phyloP scores from a whole-genome alignment of 345 rosid species.

The Populus simonii region DNA sequence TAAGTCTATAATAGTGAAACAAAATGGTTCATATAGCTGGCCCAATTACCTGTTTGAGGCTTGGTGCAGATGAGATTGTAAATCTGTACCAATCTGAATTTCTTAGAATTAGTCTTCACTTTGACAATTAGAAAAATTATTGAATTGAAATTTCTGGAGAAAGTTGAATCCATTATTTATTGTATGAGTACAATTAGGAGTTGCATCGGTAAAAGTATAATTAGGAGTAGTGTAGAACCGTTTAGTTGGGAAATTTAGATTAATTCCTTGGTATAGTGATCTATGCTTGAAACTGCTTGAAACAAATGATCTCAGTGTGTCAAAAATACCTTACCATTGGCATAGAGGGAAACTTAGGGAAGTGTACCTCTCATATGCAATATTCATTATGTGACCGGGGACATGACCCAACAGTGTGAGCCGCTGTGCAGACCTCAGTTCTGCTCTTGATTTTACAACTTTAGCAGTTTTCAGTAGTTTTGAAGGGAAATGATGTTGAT shows the following conservation, averaged over 20 bases:
- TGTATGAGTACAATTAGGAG: neutral
- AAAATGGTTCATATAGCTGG: neutral
- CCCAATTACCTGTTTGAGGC: neutral
- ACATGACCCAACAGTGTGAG: constrained; percentile 4
- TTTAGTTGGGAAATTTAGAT: neutral
- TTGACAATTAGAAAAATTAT: neutral
- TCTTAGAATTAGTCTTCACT: neutral
- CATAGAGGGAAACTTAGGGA: neutral
- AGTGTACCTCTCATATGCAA: neutral
- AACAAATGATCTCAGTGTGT: neutral
- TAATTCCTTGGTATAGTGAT: neutral
- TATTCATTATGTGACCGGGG: constrained; percentile 4
- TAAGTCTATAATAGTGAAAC: too few relatives aligned
- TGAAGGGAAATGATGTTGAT: neutral
- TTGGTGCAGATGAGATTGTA: neutral
- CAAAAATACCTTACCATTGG: neutral
- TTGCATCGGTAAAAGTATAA: neutral
- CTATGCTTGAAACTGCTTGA: neutral
- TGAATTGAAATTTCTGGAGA: neutral
- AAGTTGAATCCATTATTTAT: neutral
- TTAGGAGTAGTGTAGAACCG: neutral
- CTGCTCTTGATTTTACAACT: neutral
- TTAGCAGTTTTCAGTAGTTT: neutral
- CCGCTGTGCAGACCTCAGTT: neutral
- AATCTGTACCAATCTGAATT: neutral